These are phyloP conservation scores for Leptographium radiaticola DNA, from an alignment of 2,329 filamentous ascomycete species.

Conservation along the genomic window DNA sequence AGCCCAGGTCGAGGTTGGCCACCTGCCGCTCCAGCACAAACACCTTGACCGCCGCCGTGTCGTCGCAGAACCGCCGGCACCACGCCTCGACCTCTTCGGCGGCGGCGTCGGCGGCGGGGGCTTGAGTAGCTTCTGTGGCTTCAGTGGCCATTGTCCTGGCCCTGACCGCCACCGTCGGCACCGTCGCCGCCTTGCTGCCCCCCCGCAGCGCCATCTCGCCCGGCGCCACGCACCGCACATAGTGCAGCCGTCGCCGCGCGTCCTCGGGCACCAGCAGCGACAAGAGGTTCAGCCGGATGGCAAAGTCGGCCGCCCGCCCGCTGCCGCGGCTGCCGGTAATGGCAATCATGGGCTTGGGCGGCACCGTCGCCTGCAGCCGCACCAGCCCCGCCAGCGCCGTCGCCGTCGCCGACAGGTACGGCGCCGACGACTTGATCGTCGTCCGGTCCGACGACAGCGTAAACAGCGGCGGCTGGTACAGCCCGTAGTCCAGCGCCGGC, in stretches of 20 bases:
- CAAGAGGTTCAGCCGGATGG: slow-evolving; percentile 42
- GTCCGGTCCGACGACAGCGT: slow-evolving; percentile 35
- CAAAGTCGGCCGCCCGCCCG: slow-evolving; percentile 32
- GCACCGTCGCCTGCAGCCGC: slow-evolving; percentile 34
- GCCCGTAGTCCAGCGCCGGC: slow-evolving; percentile 35
- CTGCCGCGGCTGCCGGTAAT: slow-evolving; percentile 32
- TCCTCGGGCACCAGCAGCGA: slow-evolving; percentile 36
- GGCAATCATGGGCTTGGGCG: slow-evolving; percentile 40
- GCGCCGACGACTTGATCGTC: slow-evolving; percentile 31
- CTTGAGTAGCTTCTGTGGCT: too few relatives aligned
- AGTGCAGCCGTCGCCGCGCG: slow-evolving; percentile 32
- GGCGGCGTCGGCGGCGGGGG: too few relatives aligned
- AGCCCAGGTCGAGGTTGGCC: slow-evolving; percentile 39
- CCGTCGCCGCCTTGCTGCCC: slow-evolving; percentile 22
- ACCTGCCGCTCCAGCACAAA: slow-evolving; percentile 40
- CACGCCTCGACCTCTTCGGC: slow-evolving; percentile 29
- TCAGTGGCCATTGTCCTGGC: too few relatives aligned
- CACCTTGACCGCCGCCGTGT: slow-evolving; percentile 29
- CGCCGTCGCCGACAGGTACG: slow-evolving; percentile 33
- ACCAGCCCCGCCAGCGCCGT: slow-evolving; percentile 32
- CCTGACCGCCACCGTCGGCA: slow-evolving; percentile 27
- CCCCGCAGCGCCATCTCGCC: slow-evolving; percentile 39
- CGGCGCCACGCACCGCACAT: slow-evolving; percentile 34
- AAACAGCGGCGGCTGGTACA: slow-evolving; percentile 39
- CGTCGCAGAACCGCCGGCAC: slow-evolving; percentile 33